Base-by-base conservation (phyloP, 805 yeast genomes). In the Ogataea angusta region DNA sequence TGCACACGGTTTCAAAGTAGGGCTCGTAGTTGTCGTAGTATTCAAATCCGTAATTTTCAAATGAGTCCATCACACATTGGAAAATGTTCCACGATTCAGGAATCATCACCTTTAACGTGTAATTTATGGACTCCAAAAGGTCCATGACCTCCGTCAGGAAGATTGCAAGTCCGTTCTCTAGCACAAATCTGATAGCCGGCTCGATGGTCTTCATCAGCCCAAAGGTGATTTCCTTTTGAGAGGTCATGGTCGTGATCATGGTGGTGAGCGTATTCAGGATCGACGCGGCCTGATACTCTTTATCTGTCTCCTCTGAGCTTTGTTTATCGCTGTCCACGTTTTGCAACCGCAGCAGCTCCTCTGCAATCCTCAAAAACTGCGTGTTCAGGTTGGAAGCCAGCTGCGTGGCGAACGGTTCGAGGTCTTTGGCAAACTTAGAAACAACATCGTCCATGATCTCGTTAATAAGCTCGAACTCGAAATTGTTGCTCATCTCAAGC, bases 361-460 rank as follows among this genome's bases (percentile, higher is more conserved):
- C 68, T 1, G 88, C 87, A 21, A 86, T 58, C 43, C 74, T 70
- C 54, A 85, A 55, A 55, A 90, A 87, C 57, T 91, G 96, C 36
- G 78, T 78, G 12, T 82, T 81, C 52, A 84, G 66, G 56, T 80
- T 75, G 3, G 59, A 57, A 21, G 83, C 75, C 40, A 85, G 63
- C 43, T 83, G 82, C n/a, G 78, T 70, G 27, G 95, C 91, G 61
- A 86, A 91, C 13, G 99, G 98, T 46, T 89, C 90, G 46, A 91
- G 70, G 62, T 90, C 93, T 48, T 80, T 82, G 6, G 93, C 73
- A 64, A 84, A 93, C 48, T 77, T 79, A 51, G 88, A 93, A 12
- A 91, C 97, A 54, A 93, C 81, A 50, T 86, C 95, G 66, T 91
- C 97, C 87, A 91, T 87, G 5, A 91, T 93, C 17, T 83, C 84